Base-by-base conservation (phyloP, 2,329 filamentous ascomycete genomes). In the Microsporum canis region DNA sequence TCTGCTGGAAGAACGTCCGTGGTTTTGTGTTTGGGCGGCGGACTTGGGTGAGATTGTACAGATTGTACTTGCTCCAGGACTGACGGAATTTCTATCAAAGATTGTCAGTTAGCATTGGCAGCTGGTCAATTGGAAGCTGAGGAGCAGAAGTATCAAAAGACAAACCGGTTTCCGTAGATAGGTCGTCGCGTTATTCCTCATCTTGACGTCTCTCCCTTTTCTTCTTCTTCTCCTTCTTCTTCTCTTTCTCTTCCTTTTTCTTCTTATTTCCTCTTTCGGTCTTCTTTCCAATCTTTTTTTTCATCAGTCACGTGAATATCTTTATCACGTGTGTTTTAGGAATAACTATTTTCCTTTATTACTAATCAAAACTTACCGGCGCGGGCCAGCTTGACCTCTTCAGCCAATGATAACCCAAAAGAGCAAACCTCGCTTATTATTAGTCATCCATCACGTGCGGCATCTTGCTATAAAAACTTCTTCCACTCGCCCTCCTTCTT, bases 21-120 rank as follows among this genome's bases (percentile, higher is more conserved):
- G 71, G 69, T 64, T 67, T 70, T 62, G 77, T 75, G 14, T 68
- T 71, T 17, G 81, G 82, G 1, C 74, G 70, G 49, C 69, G 75
- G 38, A 83, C 70, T 66, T 82, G 82, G 58, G 79, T 77, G 66
- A 99, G 78, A 77, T 96, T 96, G 84, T 89, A 99, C 65, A 99
- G 82, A 72, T 95, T 96, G 81, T 90, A 91, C 79, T 96, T 95
- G 80, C 90, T 95, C 94, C 92, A 96, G 79, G 91, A 90, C 80
- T 94, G 89, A 70, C 92, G 88, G 75, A 96, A 74, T 88, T 90
- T 95, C 91, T 97, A 72, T 6, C 39, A 57, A 38, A 23, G 23
- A 45, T 23, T 23, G 17, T 23, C 17, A 6, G 10, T 14, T 14
- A 34, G 29, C 2, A 27, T 47, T 47, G 27, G 43, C 43, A 47